Evolutionary conservation across 2,329 filamentous ascomycete genomes (phyloP), one percentile per base, ranked within the genome.

Genomic region (Stylonectria norvegica): DNA sequence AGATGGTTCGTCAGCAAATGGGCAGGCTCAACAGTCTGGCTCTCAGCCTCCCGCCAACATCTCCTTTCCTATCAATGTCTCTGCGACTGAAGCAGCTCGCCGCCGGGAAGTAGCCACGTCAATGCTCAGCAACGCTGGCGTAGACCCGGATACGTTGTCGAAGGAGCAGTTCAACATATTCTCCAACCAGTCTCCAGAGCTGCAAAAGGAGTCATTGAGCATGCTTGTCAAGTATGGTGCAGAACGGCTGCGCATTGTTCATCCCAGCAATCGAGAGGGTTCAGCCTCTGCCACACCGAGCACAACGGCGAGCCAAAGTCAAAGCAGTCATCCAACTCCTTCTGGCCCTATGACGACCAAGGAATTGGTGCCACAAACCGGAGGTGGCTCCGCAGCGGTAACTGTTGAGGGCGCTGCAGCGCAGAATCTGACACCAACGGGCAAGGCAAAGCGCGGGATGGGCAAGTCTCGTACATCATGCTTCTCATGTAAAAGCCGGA

Each of bases 201-300:
- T 80, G 5, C 78, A 81, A 47, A 62, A 64, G 37, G 68, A 75
- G 38, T 81, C 78, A 1, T 59, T 81, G 11, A 67, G 64, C 2
- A 76, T 81, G 75, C 64, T 81, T 9, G 67, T 70, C 1, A 72
- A 69, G 50, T 79, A 79, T 40, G 78, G 78, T 15, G 76, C 78
- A 5, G 75, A 79, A 53, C 64, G 72, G 11, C 59, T 81, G 17
- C 67, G 73, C 9, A 79, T 81, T 34, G 72, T 81, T 5, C 76
- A 79, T 38, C 75, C 76, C 3, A 62, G 60, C 6, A 68, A 69
- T 25, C 58, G 53, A 33, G 59, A 63, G 12, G 54, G 58, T 5
- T 54, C 58, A 31, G 37, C 47, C 12, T 49, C 58, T 4, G 58
- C 64, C 3, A 45, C 60, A 10, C 38, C 52, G 7, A 51, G 46